Conservation (phyloP, 2,329 filamentous ascomycete species). For the Exophiala calicioides region DNA sequence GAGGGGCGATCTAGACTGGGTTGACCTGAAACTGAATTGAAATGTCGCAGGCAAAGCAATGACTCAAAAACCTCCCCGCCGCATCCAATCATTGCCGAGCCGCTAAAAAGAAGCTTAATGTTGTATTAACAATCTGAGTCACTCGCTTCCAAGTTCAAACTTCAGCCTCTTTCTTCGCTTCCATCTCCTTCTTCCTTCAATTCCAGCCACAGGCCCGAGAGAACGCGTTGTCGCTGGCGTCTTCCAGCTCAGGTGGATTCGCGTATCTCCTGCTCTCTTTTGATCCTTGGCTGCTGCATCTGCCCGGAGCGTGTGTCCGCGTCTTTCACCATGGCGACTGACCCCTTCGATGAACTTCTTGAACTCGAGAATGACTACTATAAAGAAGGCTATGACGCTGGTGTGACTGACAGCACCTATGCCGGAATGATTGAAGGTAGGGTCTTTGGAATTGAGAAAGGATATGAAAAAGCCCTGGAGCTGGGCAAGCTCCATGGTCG, state of each 20-base stretch:
- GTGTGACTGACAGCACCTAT: constrained; percentile 70
- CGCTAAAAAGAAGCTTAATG: constrained; percentile 20
- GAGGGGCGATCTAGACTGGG: too few species aligned
- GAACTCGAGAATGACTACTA: constrained; percentile 72
- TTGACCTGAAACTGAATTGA: neutral
- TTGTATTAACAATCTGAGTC: too few species aligned
- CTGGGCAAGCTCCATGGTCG: constrained; percentile 77
- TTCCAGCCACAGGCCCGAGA: too few species aligned
- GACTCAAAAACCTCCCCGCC: constrained; percentile 8
- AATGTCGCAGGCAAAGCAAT: constrained; percentile 1
- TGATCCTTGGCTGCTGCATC: too few species aligned
- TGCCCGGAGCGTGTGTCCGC: too few species aligned
- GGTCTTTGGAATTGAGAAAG: constrained; percentile 85
- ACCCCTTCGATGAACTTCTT: constrained; percentile 59
- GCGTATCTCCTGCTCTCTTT: too few species aligned
- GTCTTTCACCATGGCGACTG: constrained; percentile 43
- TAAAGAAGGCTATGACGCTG: constrained; percentile 75
- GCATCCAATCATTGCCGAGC: constrained; percentile 7
- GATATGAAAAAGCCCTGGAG: constrained; percentile 87
- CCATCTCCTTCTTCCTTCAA: too few species aligned
- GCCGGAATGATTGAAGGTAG: constrained; percentile 86
- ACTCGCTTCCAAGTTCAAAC: too few species aligned
- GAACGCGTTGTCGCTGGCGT: too few species aligned
- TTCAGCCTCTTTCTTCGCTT: too few species aligned
- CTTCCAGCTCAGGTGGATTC: too few species aligned